Percentiles rank a stretch among this genome's conserved stretches.
These are phyloP conservation scores for Chytriomyces sp. DNA, from an alignment of 192 early-diverging fungal species.

Conservation along the genomic window DNA sequence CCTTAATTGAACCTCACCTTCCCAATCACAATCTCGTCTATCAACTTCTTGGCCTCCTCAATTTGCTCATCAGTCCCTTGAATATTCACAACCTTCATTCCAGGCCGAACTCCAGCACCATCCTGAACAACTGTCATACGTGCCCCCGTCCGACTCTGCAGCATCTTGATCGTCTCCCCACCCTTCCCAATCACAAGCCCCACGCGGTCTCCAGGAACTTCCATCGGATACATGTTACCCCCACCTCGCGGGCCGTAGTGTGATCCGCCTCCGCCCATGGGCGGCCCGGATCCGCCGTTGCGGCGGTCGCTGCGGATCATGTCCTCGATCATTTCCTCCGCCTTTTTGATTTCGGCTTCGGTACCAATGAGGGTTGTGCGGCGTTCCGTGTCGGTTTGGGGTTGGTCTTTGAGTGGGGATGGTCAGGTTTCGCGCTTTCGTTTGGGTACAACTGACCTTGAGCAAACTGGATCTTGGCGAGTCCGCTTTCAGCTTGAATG, in stretches of 20 bases:
- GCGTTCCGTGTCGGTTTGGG: constrained; percentile 24
- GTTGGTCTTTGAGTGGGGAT: too few species aligned
- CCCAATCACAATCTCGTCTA: constrained; percentile 33
- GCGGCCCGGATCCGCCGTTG: constrained; percentile 30
- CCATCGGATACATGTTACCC: constrained; percentile 53
- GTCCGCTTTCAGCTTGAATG: constrained; percentile 68
- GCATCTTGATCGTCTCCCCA: constrained; percentile 77
- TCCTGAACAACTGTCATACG: constrained; percentile 62
- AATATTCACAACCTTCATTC: constrained; percentile 47
- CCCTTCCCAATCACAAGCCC: constrained; percentile 76
- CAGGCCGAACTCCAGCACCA: constrained; percentile 41
- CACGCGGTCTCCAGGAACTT: constrained; percentile 68
- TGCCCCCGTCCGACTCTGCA: constrained; percentile 76
- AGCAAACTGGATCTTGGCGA: constrained; percentile 73
- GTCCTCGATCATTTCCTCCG: constrained; percentile 75
- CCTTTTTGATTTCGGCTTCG: constrained; percentile 65
- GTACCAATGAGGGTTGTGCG: constrained; percentile 70
- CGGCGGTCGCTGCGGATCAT: too few species aligned
- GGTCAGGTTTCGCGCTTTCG: background rate
- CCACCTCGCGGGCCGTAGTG: constrained; percentile 38
- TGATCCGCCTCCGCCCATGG: constrained; percentile 32
- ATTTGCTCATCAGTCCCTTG: constrained; percentile 43
- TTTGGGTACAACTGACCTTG: constrained; percentile 33
- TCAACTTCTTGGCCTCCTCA: constrained; percentile 44
- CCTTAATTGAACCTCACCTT: constrained; percentile 20